Percentiles rank a stretch among this genome's conserved stretches.
These are phyloP conservation scores for Gracilaria gracilis DNA, from an alignment of 23 red algal species.

Conservation along the genomic window DNA sequence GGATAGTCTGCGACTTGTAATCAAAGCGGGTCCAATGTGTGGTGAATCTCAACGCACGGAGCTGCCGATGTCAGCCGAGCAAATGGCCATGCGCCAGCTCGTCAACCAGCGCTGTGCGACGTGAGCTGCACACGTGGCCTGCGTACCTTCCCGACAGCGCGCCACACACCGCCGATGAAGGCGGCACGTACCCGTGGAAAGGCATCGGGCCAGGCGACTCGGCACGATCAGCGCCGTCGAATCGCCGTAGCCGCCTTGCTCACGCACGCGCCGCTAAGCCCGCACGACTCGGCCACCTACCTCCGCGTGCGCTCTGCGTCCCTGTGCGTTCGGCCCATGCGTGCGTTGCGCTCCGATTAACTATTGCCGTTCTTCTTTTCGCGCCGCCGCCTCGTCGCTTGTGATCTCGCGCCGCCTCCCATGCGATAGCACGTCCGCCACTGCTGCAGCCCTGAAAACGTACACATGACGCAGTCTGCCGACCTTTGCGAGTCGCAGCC, in stretches of 20 bases:
- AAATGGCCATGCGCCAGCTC: not conserved
- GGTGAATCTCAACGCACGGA: not conserved
- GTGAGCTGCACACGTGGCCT: constrained; percentile 3
- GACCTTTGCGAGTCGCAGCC: not conserved
- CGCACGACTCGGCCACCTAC: too few species aligned
- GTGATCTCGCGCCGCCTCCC: constrained; percentile 14
- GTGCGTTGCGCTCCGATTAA: constrained; percentile 9
- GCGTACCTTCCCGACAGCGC: constrained; percentile 27
- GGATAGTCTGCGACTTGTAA: too few species aligned
- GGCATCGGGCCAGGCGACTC: not conserved
- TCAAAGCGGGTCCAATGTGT: not conserved
- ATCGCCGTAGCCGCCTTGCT: not conserved
- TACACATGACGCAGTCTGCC: constrained; percentile 8
- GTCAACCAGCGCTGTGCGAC: not conserved
- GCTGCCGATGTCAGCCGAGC: not conserved
- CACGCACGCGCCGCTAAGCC: too few species aligned
- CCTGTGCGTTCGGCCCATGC: not conserved
- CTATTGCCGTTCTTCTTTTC: not conserved
- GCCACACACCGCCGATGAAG: constrained; percentile 10
- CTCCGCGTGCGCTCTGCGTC: not conserved
- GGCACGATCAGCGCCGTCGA: not conserved
- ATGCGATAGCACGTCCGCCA: constrained; percentile 1
- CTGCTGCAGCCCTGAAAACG: not conserved
- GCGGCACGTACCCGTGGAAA: not conserved
- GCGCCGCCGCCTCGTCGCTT: constrained; percentile 13